Percentiles rank a stretch among this genome's conserved stretches.
Evolutionary conservation across 2,329 filamentous ascomycete genomes (phyloP).

Genomic region (Phyllosticta paracitricarpa): DNA sequence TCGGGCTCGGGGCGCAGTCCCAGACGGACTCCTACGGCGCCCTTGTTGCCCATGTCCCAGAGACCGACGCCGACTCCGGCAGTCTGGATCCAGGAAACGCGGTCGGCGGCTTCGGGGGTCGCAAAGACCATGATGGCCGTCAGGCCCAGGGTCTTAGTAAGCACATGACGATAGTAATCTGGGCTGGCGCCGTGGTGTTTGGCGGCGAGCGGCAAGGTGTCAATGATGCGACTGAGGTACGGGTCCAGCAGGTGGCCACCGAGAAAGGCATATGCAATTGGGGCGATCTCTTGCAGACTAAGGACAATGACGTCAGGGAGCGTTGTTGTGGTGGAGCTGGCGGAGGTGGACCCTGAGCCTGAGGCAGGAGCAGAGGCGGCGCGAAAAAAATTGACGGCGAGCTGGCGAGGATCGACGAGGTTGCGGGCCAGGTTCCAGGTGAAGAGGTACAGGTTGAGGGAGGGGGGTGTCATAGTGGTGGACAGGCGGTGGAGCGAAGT

Average conservation of each 20-base stretch:
- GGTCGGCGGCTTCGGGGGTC: slow-evolving; percentile 46
- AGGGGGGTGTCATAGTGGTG: slow-evolving; percentile 14
- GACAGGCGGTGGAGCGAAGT: slow-evolving; percentile 3
- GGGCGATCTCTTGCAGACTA: slow-evolving; percentile 78
- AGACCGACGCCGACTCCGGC: slow-evolving; percentile 77
- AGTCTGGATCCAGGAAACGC: slow-evolving; percentile 58
- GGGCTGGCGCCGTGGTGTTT: slow-evolving; percentile 31
- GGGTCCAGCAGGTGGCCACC: slow-evolving; percentile 68
- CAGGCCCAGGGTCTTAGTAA: slow-evolving; percentile 72
- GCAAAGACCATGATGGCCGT: slow-evolving; percentile 83
- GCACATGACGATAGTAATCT: slow-evolving; percentile 57
- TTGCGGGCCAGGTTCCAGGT: slow-evolving; percentile 84
- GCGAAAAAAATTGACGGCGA: slow-evolving; percentile 26
- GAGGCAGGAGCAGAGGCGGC: slow-evolving; percentile 34
- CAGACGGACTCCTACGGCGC: slow-evolving; percentile 70
- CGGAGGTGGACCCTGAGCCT: slow-evolving; percentile 10
- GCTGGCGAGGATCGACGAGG: slow-evolving; percentile 61
- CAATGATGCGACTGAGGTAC: slow-evolving; percentile 63
- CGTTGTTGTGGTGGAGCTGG: slow-evolving; percentile 23
- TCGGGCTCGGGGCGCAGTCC: slow-evolving; percentile 35
- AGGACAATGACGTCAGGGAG: slow-evolving; percentile 59
- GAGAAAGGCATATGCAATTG: slow-evolving; percentile 73
- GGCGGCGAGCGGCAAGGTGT: slow-evolving; percentile 62
- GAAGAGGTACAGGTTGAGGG: slow-evolving; percentile 53
- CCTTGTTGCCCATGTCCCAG: slow-evolving; percentile 90